Percentiles rank a stretch among this genome's conserved stretches.
These are phyloP conservation scores for Erythrophleum fordii DNA, from an alignment of 306 rosid species.

Conservation along the genomic window DNA sequence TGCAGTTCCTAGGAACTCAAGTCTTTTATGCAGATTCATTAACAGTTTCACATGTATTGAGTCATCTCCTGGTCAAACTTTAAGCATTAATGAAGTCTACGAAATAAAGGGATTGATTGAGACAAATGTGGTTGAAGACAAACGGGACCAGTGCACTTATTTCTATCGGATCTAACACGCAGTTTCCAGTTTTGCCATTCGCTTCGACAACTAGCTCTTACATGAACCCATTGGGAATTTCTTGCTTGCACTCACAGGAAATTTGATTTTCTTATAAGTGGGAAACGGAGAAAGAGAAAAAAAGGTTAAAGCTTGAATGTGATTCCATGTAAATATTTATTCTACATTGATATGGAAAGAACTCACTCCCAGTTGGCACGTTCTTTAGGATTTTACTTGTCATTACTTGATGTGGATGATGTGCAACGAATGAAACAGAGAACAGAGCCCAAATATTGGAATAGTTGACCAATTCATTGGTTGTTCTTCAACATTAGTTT, in stretches of 20 bases:
- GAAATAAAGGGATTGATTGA: too few species aligned
- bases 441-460: neutral
- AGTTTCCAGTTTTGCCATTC: too few species aligned
- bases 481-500: neutral
- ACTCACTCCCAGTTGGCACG: neutral
- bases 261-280: slow-evolving; percentile 42
- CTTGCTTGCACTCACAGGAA: slow-evolving; percentile 46
- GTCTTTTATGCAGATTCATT: too few species aligned
- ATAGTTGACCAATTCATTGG: slow-evolving; percentile 1
- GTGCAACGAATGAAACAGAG: neutral
- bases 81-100: too few species aligned
- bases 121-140: too few species aligned
- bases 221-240: slow-evolving; percentile 37
- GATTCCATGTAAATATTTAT: neutral
- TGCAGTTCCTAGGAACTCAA: too few species aligned
- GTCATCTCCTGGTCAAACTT: too few species aligned
- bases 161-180: too few species aligned
- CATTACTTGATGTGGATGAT: neutral
- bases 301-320: slow-evolving; percentile 15
- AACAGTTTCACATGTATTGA: too few species aligned
- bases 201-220: too few species aligned
- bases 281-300: neutral
- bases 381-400: neutral
- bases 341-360: neutral
- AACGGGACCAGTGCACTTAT: too few species aligned